Percentiles rank a stretch among this genome's conserved stretches.
phyloP scores from a whole-genome alignment of 2,329 filamentous ascomycete species.

The Sclerotinia nivalis region DNA sequence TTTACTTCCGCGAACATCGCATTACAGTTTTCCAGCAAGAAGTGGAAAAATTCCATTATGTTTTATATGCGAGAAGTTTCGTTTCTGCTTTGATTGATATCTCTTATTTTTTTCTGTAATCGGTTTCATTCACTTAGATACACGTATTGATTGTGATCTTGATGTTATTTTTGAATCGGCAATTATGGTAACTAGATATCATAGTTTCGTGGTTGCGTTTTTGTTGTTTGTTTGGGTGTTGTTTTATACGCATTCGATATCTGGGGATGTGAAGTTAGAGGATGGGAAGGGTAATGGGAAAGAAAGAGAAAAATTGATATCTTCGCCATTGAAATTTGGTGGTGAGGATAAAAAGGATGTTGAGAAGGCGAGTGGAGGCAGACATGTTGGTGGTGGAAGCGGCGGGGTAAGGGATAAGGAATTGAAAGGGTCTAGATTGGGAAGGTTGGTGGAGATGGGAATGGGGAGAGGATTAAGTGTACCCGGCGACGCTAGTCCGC shows the following conservation, averaged over 20 bases:
- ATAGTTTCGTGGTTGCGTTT: background rate
- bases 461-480: background rate
- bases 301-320: background rate
- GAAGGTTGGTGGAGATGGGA: background rate
- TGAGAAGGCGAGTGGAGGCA: background rate
- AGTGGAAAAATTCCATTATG: background rate
- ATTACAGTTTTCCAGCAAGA: background rate
- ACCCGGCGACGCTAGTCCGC: slow-evolving; percentile 5
- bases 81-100: background rate
- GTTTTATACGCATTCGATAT: background rate
- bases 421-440: background rate
- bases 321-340: background rate
- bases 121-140: no score
- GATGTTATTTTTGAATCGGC: no score
- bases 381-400: background rate
- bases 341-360: background rate
- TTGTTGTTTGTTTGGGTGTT: slow-evolving; percentile 9
- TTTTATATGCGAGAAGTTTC: background rate
- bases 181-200: slow-evolving; percentile 1
- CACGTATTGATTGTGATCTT: background rate
- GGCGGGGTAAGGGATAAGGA: background rate
- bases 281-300: background rate
- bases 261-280: background rate
- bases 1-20: background rate
- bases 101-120: background rate